Evolutionary conservation across 371 early-diverging fungal species (phyloP), one percentile per base, ranked within the genome.

Genomic region (Neoconidiobolus thromboides): DNA sequence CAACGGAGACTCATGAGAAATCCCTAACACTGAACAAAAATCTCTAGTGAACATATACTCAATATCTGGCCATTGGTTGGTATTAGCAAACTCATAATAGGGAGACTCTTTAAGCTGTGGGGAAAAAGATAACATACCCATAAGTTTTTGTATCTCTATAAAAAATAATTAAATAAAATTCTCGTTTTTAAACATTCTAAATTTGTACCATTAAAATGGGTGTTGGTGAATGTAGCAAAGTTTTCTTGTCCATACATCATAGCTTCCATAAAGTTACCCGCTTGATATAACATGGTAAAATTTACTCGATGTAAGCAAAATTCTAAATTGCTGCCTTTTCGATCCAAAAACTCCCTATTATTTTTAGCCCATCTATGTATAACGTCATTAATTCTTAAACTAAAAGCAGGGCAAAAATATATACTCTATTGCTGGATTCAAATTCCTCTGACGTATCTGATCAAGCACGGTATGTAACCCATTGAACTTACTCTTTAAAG

Each of bases 1-100:
- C 48, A 89, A 80, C 43, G 87, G 98, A 62, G 83, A 79, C 48
- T 78, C 85, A 12, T 76, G 73, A 12, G 90, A 77, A 61, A 91
- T 76, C 1, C 88, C 86, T 12, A 86, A 73, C 40, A 89, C 69
- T 5, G 80, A 72, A 66, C 95, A 96, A 67, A 93, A 96, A 62
- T 89, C 90, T 10, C 83, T 73, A 37, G 86, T 85, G 58, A 95
- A 93, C 62, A 69, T 69, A 39, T 74, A 71, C 53, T 83, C 81
- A 3, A 90, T 77, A 64, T 86, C 81, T 1, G 67, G 62, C 85
- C 81, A 77, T 14, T 73, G 61, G 64, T 62, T 37, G 65, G 5
- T 6, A 3, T 74, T 70, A 6, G 75, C 64, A 3, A 89, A 68
- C 58, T 85, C 82, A 2, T 78, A 73, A 60, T 92, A 90, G 0